Percentiles rank a stretch among this genome's conserved stretches.
Evolutionary conservation across 768 basidiomycete genomes (phyloP).

Genomic region (Phanerochaete carnosa): DNA sequence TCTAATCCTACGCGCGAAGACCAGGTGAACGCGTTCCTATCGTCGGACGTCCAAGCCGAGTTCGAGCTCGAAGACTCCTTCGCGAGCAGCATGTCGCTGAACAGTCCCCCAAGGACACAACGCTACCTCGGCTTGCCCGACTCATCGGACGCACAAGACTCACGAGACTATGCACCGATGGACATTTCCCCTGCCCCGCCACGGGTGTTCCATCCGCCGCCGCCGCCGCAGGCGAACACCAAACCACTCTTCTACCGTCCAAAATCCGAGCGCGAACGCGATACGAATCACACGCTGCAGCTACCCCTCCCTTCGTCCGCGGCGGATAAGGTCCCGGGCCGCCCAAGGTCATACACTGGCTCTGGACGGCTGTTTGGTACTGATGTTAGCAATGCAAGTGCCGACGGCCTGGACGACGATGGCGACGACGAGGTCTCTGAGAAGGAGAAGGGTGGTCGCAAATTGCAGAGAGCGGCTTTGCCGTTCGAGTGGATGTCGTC

Average conservation of each 20-base stretch:
- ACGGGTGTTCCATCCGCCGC: constrained; percentile 10
- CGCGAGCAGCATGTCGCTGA: constrained; percentile 76
- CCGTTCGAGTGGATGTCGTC: constrained; percentile 57
- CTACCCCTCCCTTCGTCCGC: neutral
- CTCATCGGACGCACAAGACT: constrained; percentile 39
- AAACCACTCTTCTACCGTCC: constrained; percentile 7
- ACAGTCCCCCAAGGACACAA: constrained; percentile 58
- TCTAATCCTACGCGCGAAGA: constrained; percentile 35
- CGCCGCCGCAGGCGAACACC: neutral
- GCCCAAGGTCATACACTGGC: constrained; percentile 67
- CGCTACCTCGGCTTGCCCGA: constrained; percentile 37
- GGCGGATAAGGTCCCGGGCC: constrained; percentile 21
- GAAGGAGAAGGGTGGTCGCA: constrained; percentile 39
- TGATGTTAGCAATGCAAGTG: constrained; percentile 60
- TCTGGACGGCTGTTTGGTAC: constrained; percentile 68
- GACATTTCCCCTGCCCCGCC: constrained; percentile 70
- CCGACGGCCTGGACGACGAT: constrained; percentile 29
- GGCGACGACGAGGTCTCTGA: constrained; percentile 32
- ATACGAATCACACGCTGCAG: constrained; percentile 24
- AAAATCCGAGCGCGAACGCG: constrained; percentile 24
- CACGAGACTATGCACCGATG: constrained; percentile 58
- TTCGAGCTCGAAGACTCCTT: constrained; percentile 78
- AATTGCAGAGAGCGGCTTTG: constrained; percentile 57
- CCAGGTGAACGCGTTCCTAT: constrained; percentile 63
- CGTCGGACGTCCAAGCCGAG: constrained; percentile 77